Conservation (phyloP, 225 moss, liverwort and hornwort species). For the Antitrichia curtipendula region DNA sequence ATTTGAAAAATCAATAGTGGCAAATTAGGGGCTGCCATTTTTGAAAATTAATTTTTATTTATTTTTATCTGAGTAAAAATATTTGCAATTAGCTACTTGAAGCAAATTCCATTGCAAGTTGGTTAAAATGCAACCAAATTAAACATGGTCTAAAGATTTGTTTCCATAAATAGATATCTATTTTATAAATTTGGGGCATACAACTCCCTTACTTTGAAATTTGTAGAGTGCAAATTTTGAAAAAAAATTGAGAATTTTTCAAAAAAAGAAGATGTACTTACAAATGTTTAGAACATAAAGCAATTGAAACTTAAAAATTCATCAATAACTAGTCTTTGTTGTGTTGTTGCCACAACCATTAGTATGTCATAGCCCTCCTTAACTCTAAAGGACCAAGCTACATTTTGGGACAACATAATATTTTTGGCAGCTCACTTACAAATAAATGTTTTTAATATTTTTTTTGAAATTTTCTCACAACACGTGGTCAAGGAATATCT, state of each 20-base stretch:
- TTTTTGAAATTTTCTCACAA: too few species aligned
- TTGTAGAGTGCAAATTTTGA: not conserved
- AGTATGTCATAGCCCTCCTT: too few species aligned
- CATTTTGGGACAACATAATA: too few species aligned
- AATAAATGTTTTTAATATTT: too few species aligned
- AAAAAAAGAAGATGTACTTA: not conserved
- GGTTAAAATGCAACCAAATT: not conserved
- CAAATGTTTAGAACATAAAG: not conserved
- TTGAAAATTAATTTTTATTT: not conserved
- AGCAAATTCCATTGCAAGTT: too few species aligned
- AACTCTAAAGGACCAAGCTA: too few species aligned
- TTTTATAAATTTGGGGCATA: not conserved
- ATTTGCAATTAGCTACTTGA: not conserved
- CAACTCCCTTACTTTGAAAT: not conserved
- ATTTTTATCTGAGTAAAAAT: not conserved
- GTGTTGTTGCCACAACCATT: accelerated
- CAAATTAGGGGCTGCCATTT: too few species aligned
- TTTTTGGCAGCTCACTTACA: too few species aligned
- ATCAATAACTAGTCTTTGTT: not conserved
- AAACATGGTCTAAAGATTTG: not conserved
- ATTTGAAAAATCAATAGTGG: not conserved
- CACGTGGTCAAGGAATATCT: too few species aligned
- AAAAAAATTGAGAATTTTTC: not conserved
- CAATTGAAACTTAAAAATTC: not conserved
- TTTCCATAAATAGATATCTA: not conserved